Conservation (phyloP, 441 rosid genomes). For the Populus hybrid region DNA sequence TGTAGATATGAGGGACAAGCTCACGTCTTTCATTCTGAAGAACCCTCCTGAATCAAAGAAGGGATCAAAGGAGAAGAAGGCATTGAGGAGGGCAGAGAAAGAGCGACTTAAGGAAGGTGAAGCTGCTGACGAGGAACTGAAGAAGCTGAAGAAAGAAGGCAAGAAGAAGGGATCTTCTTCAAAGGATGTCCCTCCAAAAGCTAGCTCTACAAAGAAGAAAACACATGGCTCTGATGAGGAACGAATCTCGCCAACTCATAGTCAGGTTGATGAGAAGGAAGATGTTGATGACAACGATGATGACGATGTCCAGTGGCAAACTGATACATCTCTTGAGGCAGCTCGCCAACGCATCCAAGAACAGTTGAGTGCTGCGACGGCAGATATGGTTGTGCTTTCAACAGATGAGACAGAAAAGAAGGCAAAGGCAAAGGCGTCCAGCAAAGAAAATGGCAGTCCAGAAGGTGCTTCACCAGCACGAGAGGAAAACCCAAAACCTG, state of each 20-base stretch:
- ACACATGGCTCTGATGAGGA: slow-evolving; percentile 67
- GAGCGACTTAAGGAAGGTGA: slow-evolving; percentile 92
- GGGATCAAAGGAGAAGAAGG: slow-evolving; percentile 65
- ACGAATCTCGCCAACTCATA: slow-evolving; percentile 46
- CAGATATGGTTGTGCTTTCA: slow-evolving; percentile 83
- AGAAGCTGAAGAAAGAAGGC: slow-evolving; percentile 55
- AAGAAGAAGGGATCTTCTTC: slow-evolving; percentile 55
- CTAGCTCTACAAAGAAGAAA: slow-evolving; percentile 45
- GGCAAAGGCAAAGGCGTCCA: slow-evolving; percentile 23
- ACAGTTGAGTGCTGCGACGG: slow-evolving; percentile 76
- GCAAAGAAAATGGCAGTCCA: slow-evolving; percentile 18
- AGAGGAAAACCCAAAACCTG: slow-evolving; percentile 17
- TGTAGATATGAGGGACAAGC: slow-evolving; percentile 91
- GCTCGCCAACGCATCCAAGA: slow-evolving; percentile 80
- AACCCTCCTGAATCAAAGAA: slow-evolving; percentile 80
- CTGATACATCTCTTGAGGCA: slow-evolving; percentile 81
- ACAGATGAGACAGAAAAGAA: slow-evolving; percentile 46
- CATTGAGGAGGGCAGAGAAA: slow-evolving; percentile 91
- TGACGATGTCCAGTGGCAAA: slow-evolving; percentile 77
- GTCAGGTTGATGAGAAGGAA: slow-evolving; percentile 50
- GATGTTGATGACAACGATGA: slow-evolving; percentile 37
- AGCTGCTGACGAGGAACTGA: slow-evolving; percentile 81
- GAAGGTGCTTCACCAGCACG: slow-evolving; percentile 11
- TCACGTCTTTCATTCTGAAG: slow-evolving; percentile 72
- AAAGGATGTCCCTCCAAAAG: slow-evolving; percentile 35